phyloP scores from a whole-genome alignment of 169 alveolate genomes.

The Cryptosporidium muris region DNA sequence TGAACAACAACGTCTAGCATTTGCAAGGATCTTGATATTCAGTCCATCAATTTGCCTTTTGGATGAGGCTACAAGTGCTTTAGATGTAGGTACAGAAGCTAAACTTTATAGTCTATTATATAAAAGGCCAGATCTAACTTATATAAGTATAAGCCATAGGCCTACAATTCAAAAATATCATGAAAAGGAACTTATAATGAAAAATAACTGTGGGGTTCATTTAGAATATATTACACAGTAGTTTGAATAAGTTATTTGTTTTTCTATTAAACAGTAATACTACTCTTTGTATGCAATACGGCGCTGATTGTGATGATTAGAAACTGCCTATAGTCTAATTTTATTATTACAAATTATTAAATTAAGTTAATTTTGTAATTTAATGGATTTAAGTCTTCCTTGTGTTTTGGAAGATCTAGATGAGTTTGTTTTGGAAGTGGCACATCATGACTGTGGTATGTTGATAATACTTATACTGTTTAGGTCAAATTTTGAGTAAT shows the following conservation, averaged over 20 bases:
- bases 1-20: conserved; percentile 77
- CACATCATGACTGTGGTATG: conserved; percentile 58
- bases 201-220: not conserved
- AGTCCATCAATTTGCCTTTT: conserved; percentile 71
- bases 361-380: not conserved
- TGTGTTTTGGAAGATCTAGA: not conserved
- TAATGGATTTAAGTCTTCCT: not conserved
- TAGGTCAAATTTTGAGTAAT: not conserved
- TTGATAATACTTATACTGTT: not conserved
- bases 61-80: conserved; percentile 79
- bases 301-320: too few species aligned
- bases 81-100: conserved; percentile 73
- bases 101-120: conserved; percentile 30
- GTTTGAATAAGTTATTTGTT: not conserved
- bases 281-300: too few species aligned
- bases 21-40: conserved; percentile 74
- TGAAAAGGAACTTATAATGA: conserved; percentile 14
- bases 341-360: too few species aligned
- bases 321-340: too few species aligned
- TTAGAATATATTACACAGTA: conserved; percentile 7
- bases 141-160: conserved; percentile 65
- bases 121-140: conserved; percentile 8
- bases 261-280: not conserved
- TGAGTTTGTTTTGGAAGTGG: conserved; percentile 21
- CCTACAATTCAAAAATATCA: conserved; percentile 53